Base-by-base conservation (phyloP, 2,329 filamentous ascomycete species). In the Endocalyx cinctus region DNA sequence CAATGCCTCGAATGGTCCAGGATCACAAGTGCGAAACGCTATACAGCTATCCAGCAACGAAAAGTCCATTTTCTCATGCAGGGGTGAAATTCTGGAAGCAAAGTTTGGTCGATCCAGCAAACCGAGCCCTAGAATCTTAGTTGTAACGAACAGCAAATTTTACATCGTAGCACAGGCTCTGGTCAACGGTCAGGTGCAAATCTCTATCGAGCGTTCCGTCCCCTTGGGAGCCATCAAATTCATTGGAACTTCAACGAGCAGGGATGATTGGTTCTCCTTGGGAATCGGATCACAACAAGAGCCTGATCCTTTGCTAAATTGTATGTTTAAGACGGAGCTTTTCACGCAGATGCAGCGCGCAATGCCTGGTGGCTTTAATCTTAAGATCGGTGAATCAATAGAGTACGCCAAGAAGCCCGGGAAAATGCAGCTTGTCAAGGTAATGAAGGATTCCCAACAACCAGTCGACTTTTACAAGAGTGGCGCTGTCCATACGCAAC, bases 361-460 rank as follows among this genome's bases (percentile, higher is more conserved):
- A 33, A 84, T 94, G 62, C 81, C 84, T 4, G 87, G 84, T 7
- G 81, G 85, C 8, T 76, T 94, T 55, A 87, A 81, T 55, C 64
- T 98, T 29, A 87, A 85, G 62, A 83, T 97, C 42, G 78, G 69
- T n/a, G 82, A 92, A 17, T 74, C 72, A 38, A 89, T 98, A 48
- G 87, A 95, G 57, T 98, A 95, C 62, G 89, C 90, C 55, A 98
- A 97, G 74, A 98, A 98, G 64, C 92, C 92, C 1, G 87, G 87
- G 35, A 98, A 98, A 67, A 75, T 87, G 59, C 84, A 90, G 34
- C 64, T 79, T 5, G 84, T 98, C 54, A 97, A 97, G 67, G 86
- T 86, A 7, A 55, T 94, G 40, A 95, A 94, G 63, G 92, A 98
- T 56, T 81, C 89, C 1, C 76, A 80, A 33, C 74, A 83, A 33